A percentile compares a stretch with the other conserved stretches of the same genome.
These are phyloP conservation scores for Botryosphaeria dothidea DNA, from an alignment of 2,329 filamentous ascomycete genomes.

Conservation along the genomic window DNA sequence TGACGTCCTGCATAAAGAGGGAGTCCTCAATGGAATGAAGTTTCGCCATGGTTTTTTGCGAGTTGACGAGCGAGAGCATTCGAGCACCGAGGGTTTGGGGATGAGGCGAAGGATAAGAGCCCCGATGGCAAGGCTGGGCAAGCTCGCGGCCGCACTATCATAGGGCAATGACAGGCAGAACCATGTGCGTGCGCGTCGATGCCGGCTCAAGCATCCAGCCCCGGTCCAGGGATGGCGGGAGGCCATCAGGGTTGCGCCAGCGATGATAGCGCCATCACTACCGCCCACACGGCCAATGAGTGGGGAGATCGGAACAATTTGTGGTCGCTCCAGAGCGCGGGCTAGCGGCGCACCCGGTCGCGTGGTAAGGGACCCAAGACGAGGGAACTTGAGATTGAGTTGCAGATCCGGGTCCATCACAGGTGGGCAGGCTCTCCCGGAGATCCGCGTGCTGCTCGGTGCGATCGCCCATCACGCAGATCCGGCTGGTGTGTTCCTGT, in stretches of 20 bases:
- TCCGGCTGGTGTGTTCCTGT: background rate
- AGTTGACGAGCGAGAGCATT: background rate
- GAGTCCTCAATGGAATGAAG: background rate
- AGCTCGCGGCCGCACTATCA: constrained; percentile 8
- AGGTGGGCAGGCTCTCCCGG: background rate
- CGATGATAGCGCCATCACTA: constrained; percentile 12
- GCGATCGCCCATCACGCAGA: background rate
- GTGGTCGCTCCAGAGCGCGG: background rate
- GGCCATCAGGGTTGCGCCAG: background rate
- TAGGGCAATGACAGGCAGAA: background rate
- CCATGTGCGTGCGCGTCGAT: background rate
- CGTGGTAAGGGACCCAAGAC: background rate
- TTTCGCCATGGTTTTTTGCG: constrained; percentile 9
- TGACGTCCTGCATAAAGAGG: constrained; percentile 1
- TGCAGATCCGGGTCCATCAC: constrained; percentile 7
- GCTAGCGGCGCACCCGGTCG: background rate
- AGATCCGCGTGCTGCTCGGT: background rate
- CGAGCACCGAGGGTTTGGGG: background rate
- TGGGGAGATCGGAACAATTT: background rate
- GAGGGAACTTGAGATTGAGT: constrained; percentile 11
- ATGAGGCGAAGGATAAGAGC: background rate
- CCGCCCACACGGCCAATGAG: constrained; percentile 1
- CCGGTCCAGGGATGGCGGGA: background rate
- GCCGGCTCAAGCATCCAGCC: background rate
- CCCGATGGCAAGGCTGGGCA: background rate